Base-by-base conservation (phyloP, 768 basidiomycete species). In the Mycena vitilis region DNA sequence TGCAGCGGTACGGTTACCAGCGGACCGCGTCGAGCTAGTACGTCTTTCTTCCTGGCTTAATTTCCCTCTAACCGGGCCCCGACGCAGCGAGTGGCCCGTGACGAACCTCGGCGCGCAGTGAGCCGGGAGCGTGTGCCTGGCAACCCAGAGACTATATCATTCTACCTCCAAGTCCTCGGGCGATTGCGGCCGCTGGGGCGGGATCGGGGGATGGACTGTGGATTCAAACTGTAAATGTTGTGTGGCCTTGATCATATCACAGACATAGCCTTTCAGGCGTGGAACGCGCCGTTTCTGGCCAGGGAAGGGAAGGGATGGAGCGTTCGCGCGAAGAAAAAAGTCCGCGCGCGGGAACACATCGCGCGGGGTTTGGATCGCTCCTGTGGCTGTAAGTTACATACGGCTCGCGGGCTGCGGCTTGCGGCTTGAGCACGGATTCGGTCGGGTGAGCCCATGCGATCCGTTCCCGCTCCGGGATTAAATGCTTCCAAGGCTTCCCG, bases 1-100 rank as follows among this genome's bases (percentile, higher is more conserved):
- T 93, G 65, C 73, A 70, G 59, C 88, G 87, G 77, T 91, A 90
- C 76, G 96, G 95, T 7, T 98, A 87, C 84, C 91, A 84, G 78
- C 88, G 95, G 38, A 77, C 86, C 42, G 78, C 78, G 40, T 81
- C 86, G 16, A 87, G 85, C 65, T 97, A 98, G 95, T 96, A 78
- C 83, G 92, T 89, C 15, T 34, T 49, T 30, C 5, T 30, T 30
- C 30, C 30, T 30, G 30, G 2, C 25, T 38, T 44, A 13, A 40
- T n/a, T 45, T 34, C 18, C 25, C 22, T 53, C 57, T 45, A 15
- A 58, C 44, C n/a, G n/a, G n/a, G n/a, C n/a, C n/a, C 20, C 9
- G 16, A 18, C 51, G 6, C 57, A 69, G 68, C 38, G 68, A 64
- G 18, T 69, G 68, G 68, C 68, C 68, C 11, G 68, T 69, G 44